Evolutionary conservation across 2,329 filamentous ascomycete genomes (phyloP).

Genomic region (Aphanocladium album): DNA sequence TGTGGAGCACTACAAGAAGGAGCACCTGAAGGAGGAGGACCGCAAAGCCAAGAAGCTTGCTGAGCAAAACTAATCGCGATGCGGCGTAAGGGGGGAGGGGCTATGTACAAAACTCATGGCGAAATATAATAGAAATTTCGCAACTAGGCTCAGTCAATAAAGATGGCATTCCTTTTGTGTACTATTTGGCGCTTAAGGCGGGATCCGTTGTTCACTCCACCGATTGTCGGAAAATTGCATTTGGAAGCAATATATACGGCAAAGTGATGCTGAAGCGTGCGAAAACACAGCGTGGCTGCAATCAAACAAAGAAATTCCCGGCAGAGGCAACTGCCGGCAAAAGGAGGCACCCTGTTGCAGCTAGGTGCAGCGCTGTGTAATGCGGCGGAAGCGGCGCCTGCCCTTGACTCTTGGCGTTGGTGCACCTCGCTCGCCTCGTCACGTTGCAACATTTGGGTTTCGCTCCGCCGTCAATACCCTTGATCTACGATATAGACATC

Average conservation of each 20-base stretch:
- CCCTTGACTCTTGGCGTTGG: not conserved
- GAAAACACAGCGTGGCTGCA: not conserved
- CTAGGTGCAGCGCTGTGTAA: not conserved
- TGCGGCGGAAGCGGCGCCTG: conserved; percentile 4
- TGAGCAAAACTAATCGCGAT: conserved; percentile 26
- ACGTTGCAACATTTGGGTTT: not conserved
- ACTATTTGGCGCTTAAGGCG: not conserved
- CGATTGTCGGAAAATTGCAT: not conserved
- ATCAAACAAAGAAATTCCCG: not conserved
- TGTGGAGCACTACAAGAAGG: conserved; percentile 52
- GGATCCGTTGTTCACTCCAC: not conserved
- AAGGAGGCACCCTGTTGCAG: not conserved
- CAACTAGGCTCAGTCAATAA: conserved; percentile 9
- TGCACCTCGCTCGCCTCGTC: not conserved
- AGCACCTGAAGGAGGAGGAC: conserved; percentile 51
- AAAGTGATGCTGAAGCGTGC: not conserved
- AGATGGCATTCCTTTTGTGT: conserved; percentile 11
- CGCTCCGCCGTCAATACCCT: not conserved
- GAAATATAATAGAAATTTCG: not conserved
- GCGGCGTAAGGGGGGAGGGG: conserved; percentile 14
- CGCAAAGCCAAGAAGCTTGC: conserved; percentile 48
- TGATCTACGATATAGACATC: not conserved
- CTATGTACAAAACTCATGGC: conserved; percentile 12
- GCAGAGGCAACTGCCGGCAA: not conserved
- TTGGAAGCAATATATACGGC: not conserved